These are phyloP conservation scores for Cajanus cajan DNA, from an alignment of 306 rosid species.

Conservation along the genomic window DNA sequence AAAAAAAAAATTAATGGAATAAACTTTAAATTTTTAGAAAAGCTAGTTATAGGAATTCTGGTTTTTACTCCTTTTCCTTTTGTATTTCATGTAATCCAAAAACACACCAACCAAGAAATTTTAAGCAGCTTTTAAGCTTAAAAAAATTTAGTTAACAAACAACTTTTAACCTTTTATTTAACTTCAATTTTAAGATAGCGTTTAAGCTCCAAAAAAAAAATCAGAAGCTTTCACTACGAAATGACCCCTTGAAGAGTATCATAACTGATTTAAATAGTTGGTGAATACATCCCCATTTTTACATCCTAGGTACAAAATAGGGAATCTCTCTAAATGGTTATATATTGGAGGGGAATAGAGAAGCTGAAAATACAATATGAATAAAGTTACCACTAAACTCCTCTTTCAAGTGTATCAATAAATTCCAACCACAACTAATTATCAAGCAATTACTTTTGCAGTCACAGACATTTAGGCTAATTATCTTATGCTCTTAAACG, in stretches of 20 bases:
- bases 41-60: not conserved
- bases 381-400: not conserved
- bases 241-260: not conserved
- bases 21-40: not conserved
- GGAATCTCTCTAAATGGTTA: not conserved
- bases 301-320: not conserved
- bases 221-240: slow-evolving; percentile 5
- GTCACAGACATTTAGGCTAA: not conserved
- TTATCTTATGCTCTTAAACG: not conserved
- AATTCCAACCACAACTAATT: not conserved
- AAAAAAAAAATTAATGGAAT: not conserved
- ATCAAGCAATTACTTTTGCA: not conserved
- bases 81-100: not conserved
- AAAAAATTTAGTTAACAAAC: not conserved
- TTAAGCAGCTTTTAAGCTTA: not conserved
- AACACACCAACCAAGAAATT: not conserved
- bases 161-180: not conserved
- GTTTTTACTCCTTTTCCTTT: not conserved
- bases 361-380: not conserved
- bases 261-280: not conserved
- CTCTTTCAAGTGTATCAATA: not conserved
- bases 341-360: not conserved
- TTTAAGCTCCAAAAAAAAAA: not conserved
- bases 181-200: not conserved
- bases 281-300: not conserved